Evolutionary conservation across 129 eudicot genomes (phyloP).

Genomic region (Flaveria brownii): DNA sequence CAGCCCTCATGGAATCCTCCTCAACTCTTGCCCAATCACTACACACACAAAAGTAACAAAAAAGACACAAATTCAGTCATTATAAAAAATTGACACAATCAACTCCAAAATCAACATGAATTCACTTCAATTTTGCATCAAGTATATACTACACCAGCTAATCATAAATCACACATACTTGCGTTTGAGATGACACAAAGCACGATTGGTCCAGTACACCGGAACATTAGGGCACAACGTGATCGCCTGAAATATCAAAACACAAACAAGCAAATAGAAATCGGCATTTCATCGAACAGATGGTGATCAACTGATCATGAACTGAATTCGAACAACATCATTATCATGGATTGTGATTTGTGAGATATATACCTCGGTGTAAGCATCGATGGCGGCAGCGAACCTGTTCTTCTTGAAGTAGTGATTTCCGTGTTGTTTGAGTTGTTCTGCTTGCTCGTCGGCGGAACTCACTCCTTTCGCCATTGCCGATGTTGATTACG

Average conservation of each 20-base stretch:
- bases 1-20: constrained; percentile 32
- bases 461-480: constrained; percentile 38
- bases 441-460: constrained; percentile 73
- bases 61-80: neutral
- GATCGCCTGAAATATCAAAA: constrained; percentile 58
- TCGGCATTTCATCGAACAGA: constrained; percentile 31
- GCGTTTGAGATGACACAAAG: constrained; percentile 74
- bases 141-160: neutral
- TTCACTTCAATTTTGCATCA: constrained; percentile 18
- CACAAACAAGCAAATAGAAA: neutral
- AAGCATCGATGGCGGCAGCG: constrained; percentile 92
- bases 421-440: constrained; percentile 67
- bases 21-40: constrained; percentile 41
- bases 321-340: neutral
- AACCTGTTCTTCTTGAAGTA: constrained; percentile 61
- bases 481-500: constrained; percentile 25
- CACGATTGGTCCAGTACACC: constrained; percentile 85
- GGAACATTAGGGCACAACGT: constrained; percentile 88
- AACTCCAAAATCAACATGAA: constrained; percentile 11
- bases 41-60: constrained; percentile 8
- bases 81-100: constrained; percentile 12
- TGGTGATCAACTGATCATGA: neutral
- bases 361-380: constrained; percentile 56
- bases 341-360: neutral
- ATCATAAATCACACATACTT: constrained; percentile 41